These are phyloP conservation scores for Solanum dulcamara DNA, from an alignment of 257 asterid genomes.

Conservation along the genomic window DNA sequence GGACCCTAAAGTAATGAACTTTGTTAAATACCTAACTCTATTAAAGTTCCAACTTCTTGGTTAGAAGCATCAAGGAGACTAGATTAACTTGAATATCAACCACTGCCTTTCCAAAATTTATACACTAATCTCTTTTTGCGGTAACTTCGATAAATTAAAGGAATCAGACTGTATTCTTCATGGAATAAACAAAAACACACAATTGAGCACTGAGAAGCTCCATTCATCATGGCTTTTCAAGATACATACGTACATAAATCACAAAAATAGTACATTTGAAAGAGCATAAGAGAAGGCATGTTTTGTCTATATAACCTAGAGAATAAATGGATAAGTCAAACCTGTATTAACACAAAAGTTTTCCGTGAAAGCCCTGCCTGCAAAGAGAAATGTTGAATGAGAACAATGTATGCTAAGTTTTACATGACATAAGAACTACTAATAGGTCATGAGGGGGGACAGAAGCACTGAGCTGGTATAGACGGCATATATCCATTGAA, in stretches of 20 bases:
- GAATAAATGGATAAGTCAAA: slow-evolving; percentile 24
- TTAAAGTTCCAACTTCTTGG: not conserved
- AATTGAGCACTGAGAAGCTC: not conserved
- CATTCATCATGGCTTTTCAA: not conserved
- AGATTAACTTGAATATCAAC: not conserved
- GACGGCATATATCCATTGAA: too few species aligned
- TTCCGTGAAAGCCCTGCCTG: slow-evolving; percentile 94
- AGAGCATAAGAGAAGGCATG: not conserved
- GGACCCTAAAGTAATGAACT: slow-evolving; percentile 65
- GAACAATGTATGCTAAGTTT: not conserved
- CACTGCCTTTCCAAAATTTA: not conserved
- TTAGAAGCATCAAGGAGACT: not conserved
- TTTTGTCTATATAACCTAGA: not conserved
- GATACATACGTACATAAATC: not conserved
- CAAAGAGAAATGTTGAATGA: slow-evolving; percentile 14
- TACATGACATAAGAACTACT: not conserved
- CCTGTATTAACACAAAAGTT: slow-evolving; percentile 88
- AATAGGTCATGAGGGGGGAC: not conserved
- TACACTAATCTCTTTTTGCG: not conserved
- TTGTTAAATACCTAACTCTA: slow-evolving; percentile 16
- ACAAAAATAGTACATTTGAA: not conserved
- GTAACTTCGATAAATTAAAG: not conserved
- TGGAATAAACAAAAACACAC: not conserved
- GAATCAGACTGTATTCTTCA: not conserved
- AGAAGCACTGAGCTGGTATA: not conserved